Evolutionary conservation across 1,284 basidiomycete genomes (phyloP).

Genomic region (Prillingera fragicola): DNA sequence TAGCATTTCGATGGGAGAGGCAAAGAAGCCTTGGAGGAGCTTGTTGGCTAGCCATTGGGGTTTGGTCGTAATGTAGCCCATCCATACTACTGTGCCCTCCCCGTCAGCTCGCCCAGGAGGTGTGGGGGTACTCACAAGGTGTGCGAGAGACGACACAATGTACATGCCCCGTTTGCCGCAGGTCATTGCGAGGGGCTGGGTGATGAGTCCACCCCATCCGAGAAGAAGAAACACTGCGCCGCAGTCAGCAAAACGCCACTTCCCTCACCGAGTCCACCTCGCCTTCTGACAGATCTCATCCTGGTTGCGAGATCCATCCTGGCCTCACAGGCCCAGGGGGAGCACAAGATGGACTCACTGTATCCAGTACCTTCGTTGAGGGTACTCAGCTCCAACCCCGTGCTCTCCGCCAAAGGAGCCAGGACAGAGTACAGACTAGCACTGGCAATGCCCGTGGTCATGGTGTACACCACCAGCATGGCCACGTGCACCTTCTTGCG

Average conservation of each 20-base stretch:
- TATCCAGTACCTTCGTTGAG: conserved; percentile 25
- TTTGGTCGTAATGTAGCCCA: conserved; percentile 11
- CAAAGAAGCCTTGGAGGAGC: conserved; percentile 19
- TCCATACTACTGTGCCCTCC: conserved; percentile 19
- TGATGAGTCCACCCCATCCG: conserved; percentile 26
- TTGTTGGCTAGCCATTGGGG: conserved; percentile 22
- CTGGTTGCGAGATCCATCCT: too few relatives aligned
- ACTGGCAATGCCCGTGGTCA: conserved; percentile 11
- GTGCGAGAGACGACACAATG: conserved; percentile 9
- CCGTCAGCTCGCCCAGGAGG: too few relatives aligned
- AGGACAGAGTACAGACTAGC: conserved; percentile 23
- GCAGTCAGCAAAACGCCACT: not conserved
- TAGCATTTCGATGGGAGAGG: conserved; percentile 21
- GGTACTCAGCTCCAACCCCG: conserved; percentile 16
- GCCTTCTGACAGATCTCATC: not conserved
- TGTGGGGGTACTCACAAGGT: conserved; percentile 7
- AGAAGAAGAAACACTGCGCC: conserved; percentile 19
- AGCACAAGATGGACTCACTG: conserved; percentile 3
- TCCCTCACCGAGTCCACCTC: too few relatives aligned
- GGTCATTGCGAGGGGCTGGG: conserved; percentile 21
- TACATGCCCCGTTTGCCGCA: conserved; percentile 26
- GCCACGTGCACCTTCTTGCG: conserved; percentile 17
- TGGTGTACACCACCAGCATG: conserved; percentile 18
- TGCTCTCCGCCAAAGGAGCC: conserved; percentile 15
- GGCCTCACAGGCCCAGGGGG: not conserved